A percentile compares a stretch with the other conserved stretches of the same genome.
Evolutionary conservation across 2,329 filamentous ascomycete genomes (phyloP).

Genomic region (Pseudogymnoascus sp.): DNA sequence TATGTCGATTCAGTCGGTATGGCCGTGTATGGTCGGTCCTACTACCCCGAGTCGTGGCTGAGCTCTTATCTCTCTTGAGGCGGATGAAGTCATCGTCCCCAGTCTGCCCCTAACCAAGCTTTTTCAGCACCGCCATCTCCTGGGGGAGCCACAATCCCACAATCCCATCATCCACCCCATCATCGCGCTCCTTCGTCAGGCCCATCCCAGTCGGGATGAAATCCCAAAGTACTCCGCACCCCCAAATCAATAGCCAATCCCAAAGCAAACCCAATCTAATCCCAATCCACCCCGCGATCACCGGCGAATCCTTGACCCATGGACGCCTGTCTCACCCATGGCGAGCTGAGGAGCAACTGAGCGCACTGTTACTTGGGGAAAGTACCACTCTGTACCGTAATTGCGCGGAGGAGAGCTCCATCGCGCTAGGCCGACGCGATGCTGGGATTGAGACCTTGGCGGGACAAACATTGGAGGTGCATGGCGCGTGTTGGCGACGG

Average conservation of each 20-base stretch:
- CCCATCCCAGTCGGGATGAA: not conserved
- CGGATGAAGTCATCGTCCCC: constrained; percentile 4
- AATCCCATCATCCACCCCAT: not conserved
- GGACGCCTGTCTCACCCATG: not conserved
- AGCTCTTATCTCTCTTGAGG: not conserved
- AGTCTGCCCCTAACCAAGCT: not conserved
- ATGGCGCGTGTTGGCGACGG: constrained; percentile 4
- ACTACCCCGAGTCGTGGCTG: not conserved
- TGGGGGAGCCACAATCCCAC: not conserved
- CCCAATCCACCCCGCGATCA: not conserved
- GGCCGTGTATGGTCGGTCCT: not conserved
- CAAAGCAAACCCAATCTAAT: not conserved
- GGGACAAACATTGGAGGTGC: not conserved
- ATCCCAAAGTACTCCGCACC: not conserved
- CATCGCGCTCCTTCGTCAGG: not conserved
- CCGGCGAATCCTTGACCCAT: not conserved
- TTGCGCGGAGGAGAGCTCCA: not conserved
- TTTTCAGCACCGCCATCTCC: not conserved
- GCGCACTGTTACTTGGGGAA: not conserved
- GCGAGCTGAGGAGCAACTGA: not conserved
- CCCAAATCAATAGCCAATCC: not conserved
- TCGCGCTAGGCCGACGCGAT: not conserved
- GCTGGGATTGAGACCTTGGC: not conserved
- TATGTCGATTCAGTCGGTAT: not conserved
- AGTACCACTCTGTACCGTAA: not conserved